These are phyloP conservation scores for Venturia nashicola DNA, from an alignment of 2,329 filamentous ascomycete species.

Conservation along the genomic window DNA sequence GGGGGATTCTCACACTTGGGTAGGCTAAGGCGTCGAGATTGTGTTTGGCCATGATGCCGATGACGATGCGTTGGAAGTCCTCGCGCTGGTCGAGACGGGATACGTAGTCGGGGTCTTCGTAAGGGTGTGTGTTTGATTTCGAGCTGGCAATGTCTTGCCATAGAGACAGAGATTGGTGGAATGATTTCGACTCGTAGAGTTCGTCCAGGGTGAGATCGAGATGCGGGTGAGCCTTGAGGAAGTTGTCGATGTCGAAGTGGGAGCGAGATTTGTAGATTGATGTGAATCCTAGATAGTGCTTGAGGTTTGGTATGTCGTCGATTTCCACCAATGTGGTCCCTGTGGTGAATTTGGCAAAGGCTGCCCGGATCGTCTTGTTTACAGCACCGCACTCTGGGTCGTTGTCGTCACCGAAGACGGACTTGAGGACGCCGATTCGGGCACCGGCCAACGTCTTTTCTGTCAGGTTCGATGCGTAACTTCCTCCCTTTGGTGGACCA, in stretches of 20 bases:
- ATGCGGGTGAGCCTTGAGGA: slow-evolving; percentile 13
- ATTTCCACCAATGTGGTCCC: slow-evolving; percentile 16
- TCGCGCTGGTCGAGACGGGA: slow-evolving; percentile 16
- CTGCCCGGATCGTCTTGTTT: slow-evolving; percentile 11
- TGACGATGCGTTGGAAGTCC: slow-evolving; percentile 20
- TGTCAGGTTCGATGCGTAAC: slow-evolving; percentile 4
- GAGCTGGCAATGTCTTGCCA: slow-evolving; percentile 16
- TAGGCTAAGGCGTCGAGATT: slow-evolving; percentile 23
- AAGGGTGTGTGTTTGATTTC: slow-evolving; percentile 13
- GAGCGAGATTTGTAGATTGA: slow-evolving; percentile 15
- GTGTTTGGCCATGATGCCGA: slow-evolving; percentile 19
- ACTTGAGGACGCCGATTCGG: slow-evolving; percentile 14
- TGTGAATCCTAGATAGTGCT: slow-evolving; percentile 13
- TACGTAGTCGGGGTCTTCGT: slow-evolving; percentile 18
- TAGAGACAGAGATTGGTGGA: slow-evolving; percentile 15
- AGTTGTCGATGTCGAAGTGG: slow-evolving; percentile 17
- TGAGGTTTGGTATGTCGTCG: slow-evolving; percentile 15
- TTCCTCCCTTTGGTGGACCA: slow-evolving; percentile 5
- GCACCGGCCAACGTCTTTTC: not conserved
- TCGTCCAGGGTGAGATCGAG: slow-evolving; percentile 15
- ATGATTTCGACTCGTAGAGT: slow-evolving; percentile 12
- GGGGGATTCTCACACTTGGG: slow-evolving; percentile 18
- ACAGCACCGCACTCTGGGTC: slow-evolving; percentile 11
- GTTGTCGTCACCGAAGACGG: slow-evolving; percentile 15
- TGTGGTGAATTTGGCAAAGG: slow-evolving; percentile 11